These are phyloP conservation scores for Angomonas desouzai DNA, from an alignment of 208 protist genomes.

Conservation along the genomic window DNA sequence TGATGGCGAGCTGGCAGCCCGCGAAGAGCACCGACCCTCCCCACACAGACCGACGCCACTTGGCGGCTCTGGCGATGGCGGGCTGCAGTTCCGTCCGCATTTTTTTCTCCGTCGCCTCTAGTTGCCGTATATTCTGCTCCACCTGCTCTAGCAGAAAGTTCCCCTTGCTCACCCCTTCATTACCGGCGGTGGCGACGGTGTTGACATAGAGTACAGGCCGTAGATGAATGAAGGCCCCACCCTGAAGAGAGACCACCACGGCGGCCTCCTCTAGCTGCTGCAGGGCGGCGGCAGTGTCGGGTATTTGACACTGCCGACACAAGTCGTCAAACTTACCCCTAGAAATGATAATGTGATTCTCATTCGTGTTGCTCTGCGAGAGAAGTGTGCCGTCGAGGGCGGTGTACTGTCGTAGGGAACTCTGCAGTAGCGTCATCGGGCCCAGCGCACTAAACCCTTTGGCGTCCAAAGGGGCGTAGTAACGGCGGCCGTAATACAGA, in stretches of 20 bases:
- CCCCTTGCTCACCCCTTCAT: not conserved
- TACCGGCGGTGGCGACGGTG: slow-evolving; percentile 14
- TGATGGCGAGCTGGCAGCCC: slow-evolving; percentile 64
- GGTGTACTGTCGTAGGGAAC: slow-evolving; percentile 48
- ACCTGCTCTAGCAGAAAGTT: slow-evolving; percentile 45
- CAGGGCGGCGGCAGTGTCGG: slow-evolving; percentile 37
- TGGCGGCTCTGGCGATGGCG: slow-evolving; percentile 38
- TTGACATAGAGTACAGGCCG: slow-evolving; percentile 54
- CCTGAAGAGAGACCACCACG: slow-evolving; percentile 47
- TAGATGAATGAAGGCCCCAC: slow-evolving; percentile 47
- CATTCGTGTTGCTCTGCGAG: slow-evolving; percentile 12
- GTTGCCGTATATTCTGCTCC: slow-evolving; percentile 24
- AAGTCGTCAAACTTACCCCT: slow-evolving; percentile 44
- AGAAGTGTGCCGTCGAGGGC: slow-evolving; percentile 19
- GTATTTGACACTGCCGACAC: slow-evolving; percentile 50
- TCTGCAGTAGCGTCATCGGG: slow-evolving; percentile 52
- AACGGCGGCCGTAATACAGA: too few species aligned
- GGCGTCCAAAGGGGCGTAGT: slow-evolving; percentile 1
- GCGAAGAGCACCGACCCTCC: slow-evolving; percentile 45
- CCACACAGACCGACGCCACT: slow-evolving; percentile 67
- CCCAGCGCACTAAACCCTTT: slow-evolving; percentile 34
- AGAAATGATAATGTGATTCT: slow-evolving; percentile 44
- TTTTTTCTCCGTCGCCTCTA: slow-evolving; percentile 27
- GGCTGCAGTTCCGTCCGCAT: slow-evolving; percentile 40
- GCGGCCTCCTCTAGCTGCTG: slow-evolving; percentile 38